Evolutionary conservation across 371 early-diverging fungal genomes (phyloP).

Genomic region (Coemansia sp.): DNA sequence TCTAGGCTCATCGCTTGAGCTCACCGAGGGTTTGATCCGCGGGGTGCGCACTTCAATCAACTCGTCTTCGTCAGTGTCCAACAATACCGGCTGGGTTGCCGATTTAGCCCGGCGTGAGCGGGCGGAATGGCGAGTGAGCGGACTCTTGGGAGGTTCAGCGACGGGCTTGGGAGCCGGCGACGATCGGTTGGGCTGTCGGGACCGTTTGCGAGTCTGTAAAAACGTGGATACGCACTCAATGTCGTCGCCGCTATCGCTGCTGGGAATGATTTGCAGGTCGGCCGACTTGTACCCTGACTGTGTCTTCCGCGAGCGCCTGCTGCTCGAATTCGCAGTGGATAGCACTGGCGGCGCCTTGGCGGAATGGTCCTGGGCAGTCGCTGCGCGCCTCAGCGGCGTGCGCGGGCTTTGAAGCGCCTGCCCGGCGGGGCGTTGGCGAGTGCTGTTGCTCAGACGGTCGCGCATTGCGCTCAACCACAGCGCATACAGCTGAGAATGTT

Average conservation of each 20-base stretch:
- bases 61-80: constrained; percentile 17
- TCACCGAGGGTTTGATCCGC: not conserved
- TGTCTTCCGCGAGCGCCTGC: not conserved
- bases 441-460: constrained; percentile 8
- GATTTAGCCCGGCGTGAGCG: not conserved
- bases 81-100: not conserved
- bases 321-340: not conserved
- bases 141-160: not conserved
- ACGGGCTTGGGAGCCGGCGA: not conserved
- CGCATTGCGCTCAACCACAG: constrained; percentile 14
- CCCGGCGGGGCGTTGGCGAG: not conserved
- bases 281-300: not conserved
- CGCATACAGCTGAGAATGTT: not conserved
- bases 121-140: not conserved
- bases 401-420: not conserved
- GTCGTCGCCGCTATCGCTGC: constrained; percentile 22
- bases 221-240: constrained; percentile 22
- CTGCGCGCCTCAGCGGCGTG: constrained; percentile 10
- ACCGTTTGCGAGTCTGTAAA: not conserved
- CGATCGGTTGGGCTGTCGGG: not conserved
- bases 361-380: not conserved
- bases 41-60: constrained; percentile 14
- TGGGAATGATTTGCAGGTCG: constrained; percentile 8
- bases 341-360: not conserved
- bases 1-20: not conserved